These are phyloP conservation scores for Bipolaris oryzae DNA, from an alignment of 2,329 filamentous ascomycete genomes.

Conservation along the genomic window DNA sequence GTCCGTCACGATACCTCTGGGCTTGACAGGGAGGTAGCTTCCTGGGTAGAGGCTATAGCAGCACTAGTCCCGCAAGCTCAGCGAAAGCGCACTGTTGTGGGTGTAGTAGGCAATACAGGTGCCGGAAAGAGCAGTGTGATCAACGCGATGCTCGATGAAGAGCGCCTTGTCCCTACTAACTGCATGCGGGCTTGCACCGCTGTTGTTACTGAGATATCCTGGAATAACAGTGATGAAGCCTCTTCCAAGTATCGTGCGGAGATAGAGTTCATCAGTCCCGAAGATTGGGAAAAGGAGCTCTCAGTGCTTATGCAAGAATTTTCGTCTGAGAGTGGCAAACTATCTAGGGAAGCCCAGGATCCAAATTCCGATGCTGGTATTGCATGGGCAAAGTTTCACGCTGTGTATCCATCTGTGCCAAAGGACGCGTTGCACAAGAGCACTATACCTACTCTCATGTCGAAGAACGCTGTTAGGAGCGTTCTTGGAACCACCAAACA, in stretches of 20 bases:
- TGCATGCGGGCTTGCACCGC: conserved; percentile 68
- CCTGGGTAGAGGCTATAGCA: conserved; percentile 53
- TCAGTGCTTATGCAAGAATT: conserved; percentile 57
- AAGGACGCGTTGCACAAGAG: conserved; percentile 49
- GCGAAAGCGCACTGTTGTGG: conserved; percentile 57
- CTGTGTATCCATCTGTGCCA: conserved; percentile 54
- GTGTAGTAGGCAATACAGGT: conserved; percentile 66
- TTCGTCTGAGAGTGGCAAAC: conserved; percentile 48
- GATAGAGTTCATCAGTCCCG: conserved; percentile 61
- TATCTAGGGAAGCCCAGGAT: conserved; percentile 48
- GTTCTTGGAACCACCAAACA: conserved; percentile 56
- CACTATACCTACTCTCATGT: conserved; percentile 52
- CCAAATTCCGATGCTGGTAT: conserved; percentile 57
- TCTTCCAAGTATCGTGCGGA: conserved; percentile 58
- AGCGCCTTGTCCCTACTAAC: conserved; percentile 61
- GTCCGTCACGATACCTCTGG: conserved; percentile 15
- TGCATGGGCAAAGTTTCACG: conserved; percentile 59
- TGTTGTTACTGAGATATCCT: conserved; percentile 65
- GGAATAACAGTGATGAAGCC: conserved; percentile 55
- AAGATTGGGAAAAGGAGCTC: conserved; percentile 62
- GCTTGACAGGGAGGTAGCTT: conserved; percentile 38
- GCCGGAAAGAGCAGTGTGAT: conserved; percentile 68
- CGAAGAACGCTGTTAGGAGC: conserved; percentile 46
- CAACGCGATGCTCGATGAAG: conserved; percentile 67
- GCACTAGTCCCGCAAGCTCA: conserved; percentile 49